Base-by-base conservation (phyloP, 257 asterid genomes). In the Scutellaria minor region DNA sequence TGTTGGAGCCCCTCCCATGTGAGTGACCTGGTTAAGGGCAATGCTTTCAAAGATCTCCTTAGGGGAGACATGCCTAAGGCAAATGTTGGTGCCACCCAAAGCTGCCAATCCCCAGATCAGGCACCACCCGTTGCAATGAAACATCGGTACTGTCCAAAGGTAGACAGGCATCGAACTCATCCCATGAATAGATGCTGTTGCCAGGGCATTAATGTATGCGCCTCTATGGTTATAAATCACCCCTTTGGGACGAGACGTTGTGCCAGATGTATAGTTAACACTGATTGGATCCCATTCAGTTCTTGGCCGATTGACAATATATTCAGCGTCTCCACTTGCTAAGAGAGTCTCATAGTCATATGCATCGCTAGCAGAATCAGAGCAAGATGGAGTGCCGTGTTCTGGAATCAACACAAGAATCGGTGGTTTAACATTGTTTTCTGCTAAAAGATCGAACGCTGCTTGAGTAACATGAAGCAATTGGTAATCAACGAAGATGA, bases 121-220 rank as follows among this genome's bases (percentile, higher is more conserved):
- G 67, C 91, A 86, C 91, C 91, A 86, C 9, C 85, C 91, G 6
- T 86, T 86, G 74, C 91, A 86, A 70, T 86, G 91, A 52, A 86
- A 86, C 91, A 80, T 86, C 0, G 91, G 91, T 18, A 84, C 91
- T 0, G 91, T 86, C 91, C 91, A 86, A 2, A 86, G 84, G 77
- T 86, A 84, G 72, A 80, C 79, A 0, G 91, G 87, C 75, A 52
- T 27, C 3, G 74, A 20, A 63, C 20, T 24, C 89, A 86, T 84
- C 7, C 82, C 87, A 9, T 86, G 87, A n/a, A 74, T 50, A 9
- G 82, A 82, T 14, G 77, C 5, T 2, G 89, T 37, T 0, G 86
- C 85, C 5, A 86, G 83, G 64, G 91, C 78, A 10, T 84, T 86
- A 7, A 84, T 77, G 46, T 82, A 86, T 0, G 91, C 85, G 11